These are phyloP conservation scores for Phanerochaete sordida DNA, from an alignment of 768 basidiomycete genomes.

Conservation along the genomic window DNA sequence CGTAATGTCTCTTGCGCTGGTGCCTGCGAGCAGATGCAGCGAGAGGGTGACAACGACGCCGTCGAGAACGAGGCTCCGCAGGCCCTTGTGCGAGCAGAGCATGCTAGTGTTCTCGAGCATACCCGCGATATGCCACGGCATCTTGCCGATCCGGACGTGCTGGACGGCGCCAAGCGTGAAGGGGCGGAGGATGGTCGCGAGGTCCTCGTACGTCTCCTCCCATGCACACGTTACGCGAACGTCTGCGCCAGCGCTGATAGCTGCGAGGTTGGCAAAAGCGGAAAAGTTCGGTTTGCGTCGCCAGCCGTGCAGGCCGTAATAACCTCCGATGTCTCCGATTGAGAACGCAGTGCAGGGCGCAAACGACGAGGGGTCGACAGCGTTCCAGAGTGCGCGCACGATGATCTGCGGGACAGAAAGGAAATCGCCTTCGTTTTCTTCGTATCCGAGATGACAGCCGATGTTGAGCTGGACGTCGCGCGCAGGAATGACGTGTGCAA, in stretches of 20 bases:
- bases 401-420: neutral
- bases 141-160: neutral
- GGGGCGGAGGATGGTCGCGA: neutral
- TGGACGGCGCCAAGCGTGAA: neutral
- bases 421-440: too few relatives aligned
- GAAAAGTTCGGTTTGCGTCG: neutral
- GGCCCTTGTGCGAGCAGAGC: neutral
- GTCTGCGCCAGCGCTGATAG: neutral
- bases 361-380: neutral
- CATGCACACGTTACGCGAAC: neutral
- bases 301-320: neutral
- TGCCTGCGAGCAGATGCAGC: neutral
- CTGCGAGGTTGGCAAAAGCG: too few relatives aligned
- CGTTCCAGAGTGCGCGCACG: too few relatives aligned
- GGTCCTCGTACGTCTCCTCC: neutral
- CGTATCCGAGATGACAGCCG: too few relatives aligned
- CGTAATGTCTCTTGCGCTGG: neutral
- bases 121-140: neutral
- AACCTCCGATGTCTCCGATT: neutral
- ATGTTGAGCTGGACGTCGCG: too few relatives aligned
- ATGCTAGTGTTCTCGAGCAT: neutral
- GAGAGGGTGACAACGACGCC: neutral
- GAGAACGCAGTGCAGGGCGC: neutral
- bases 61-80: neutral
- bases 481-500: too few relatives aligned